Conservation (phyloP, 805 yeast genomes). For the Metschnikowia corniflorae region DNA sequence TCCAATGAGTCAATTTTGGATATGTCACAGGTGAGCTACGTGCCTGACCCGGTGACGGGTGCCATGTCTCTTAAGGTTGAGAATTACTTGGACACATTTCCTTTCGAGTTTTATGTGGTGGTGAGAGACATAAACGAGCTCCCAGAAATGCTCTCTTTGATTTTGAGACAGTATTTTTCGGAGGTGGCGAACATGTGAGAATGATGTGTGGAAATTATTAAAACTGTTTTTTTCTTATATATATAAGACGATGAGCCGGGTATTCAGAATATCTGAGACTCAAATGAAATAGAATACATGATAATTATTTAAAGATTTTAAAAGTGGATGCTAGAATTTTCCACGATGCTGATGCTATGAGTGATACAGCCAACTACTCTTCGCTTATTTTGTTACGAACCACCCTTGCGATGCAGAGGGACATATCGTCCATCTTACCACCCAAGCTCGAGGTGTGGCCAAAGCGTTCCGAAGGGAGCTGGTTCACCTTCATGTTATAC, state of each 20-base stretch:
- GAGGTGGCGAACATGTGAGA: conserved; percentile 41
- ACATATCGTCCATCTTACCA: conserved; percentile 55
- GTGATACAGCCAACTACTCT: too few relatives aligned
- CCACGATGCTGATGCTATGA: too few relatives aligned
- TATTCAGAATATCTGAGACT: too few relatives aligned
- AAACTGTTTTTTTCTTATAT: too few relatives aligned
- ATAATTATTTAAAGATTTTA: too few relatives aligned
- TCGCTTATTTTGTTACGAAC: conserved; percentile 10
- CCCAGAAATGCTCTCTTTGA: conserved; percentile 86
- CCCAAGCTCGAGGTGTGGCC: conserved; percentile 40
- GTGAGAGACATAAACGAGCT: conserved; percentile 84
- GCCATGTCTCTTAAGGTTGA: conserved; percentile 69
- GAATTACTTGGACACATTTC: conserved; percentile 88
- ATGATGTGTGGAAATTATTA: too few relatives aligned
- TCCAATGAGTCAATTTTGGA: conserved; percentile 85
- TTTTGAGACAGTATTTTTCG: conserved; percentile 87
- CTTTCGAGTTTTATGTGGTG: conserved; percentile 94
- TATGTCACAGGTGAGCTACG: conserved; percentile 88
- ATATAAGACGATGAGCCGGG: too few relatives aligned
- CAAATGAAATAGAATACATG: too few relatives aligned
- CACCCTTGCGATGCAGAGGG: conserved; percentile 48
- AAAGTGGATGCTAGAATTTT: too few relatives aligned
- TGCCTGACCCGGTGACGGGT: conserved; percentile 61
- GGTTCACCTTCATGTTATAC: conserved; percentile 48
- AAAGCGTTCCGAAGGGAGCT: conserved; percentile 30